These are phyloP conservation scores for Huntiella moniliformis DNA, from an alignment of 2,329 filamentous ascomycete genomes.

Conservation along the genomic window DNA sequence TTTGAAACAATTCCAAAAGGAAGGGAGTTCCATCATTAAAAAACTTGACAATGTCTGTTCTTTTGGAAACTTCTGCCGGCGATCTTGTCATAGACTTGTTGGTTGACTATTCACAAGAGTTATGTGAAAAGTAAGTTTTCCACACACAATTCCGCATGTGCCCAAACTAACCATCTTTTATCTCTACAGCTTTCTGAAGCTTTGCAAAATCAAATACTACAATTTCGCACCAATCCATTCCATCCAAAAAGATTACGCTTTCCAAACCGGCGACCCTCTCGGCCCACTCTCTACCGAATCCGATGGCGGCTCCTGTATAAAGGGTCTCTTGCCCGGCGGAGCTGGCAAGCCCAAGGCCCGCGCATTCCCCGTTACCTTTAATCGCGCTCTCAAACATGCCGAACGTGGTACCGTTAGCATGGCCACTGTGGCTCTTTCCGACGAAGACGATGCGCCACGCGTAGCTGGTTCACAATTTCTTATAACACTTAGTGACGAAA, in stretches of 20 bases:
- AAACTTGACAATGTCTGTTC: constrained; percentile 53
- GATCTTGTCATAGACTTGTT: constrained; percentile 91
- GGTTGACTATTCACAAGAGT: constrained; percentile 71
- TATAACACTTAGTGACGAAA: constrained; percentile 72
- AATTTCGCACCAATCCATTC: constrained; percentile 88
- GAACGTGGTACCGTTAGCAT: constrained; percentile 91
- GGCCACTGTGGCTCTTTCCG: constrained; percentile 76
- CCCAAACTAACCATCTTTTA: not conserved
- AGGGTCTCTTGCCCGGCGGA: constrained; percentile 55
- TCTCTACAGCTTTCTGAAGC: constrained; percentile 65
- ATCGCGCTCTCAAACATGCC: constrained; percentile 70
- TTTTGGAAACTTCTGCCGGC: constrained; percentile 80
- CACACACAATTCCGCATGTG: not conserved
- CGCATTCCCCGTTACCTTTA: constrained; percentile 68
- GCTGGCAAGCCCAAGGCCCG: constrained; percentile 36
- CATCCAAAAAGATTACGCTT: constrained; percentile 87
- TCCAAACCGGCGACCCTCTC: constrained; percentile 87
- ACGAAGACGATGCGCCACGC: constrained; percentile 56
- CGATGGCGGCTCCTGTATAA: constrained; percentile 85
- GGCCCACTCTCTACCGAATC: constrained; percentile 69
- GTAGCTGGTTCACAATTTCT: constrained; percentile 86
- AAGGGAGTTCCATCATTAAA: too few species aligned
- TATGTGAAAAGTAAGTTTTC: constrained; percentile 74
- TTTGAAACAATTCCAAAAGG: too few species aligned
- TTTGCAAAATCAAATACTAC: constrained; percentile 98